Conservation (phyloP, 169 alveolate species). For the Eimeria tenella region DNA sequence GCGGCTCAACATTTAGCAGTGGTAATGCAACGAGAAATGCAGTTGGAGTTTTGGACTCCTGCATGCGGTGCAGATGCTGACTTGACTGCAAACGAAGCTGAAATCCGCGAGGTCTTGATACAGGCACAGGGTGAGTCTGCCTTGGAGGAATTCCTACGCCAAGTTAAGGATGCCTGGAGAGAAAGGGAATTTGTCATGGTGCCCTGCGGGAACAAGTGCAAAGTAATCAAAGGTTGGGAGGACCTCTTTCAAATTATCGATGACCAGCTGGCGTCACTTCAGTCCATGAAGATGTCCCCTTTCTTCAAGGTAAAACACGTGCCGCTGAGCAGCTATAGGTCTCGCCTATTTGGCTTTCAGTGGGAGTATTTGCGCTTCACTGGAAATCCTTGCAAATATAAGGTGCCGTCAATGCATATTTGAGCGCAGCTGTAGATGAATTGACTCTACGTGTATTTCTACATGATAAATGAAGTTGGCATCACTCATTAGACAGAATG, state of each 20-base stretch:
- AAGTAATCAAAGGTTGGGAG: slow-evolving; percentile 98
- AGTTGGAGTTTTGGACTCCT: not conserved
- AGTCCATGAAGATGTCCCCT: slow-evolving; percentile 97
- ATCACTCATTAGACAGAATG: no score
- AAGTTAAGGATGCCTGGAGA: slow-evolving; percentile 95
- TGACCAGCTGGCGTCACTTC: slow-evolving; percentile 96
- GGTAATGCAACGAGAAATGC: no score
- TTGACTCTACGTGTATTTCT: no score
- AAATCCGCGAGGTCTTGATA: slow-evolving; percentile 91
- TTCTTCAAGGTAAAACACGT: slow-evolving; percentile 89
- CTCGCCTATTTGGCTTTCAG: no score
- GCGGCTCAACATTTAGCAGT: no score
- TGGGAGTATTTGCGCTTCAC: no score
- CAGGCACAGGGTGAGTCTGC: slow-evolving; percentile 98
- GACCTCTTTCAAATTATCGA: slow-evolving; percentile 96
- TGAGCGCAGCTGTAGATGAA: no score
- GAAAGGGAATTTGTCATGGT: slow-evolving; percentile 92
- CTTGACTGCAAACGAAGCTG: slow-evolving; percentile 83
- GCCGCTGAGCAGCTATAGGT: no score
- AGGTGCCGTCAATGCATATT: no score
- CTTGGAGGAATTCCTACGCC: slow-evolving; percentile 93
- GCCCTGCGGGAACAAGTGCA: slow-evolving; percentile 94
- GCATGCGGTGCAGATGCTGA: slow-evolving; percentile 80
- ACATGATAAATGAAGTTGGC: no score
- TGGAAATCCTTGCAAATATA: no score